phyloP scores from a whole-genome alignment of 371 early-diverging fungal genomes.

The Mucor sp. region DNA sequence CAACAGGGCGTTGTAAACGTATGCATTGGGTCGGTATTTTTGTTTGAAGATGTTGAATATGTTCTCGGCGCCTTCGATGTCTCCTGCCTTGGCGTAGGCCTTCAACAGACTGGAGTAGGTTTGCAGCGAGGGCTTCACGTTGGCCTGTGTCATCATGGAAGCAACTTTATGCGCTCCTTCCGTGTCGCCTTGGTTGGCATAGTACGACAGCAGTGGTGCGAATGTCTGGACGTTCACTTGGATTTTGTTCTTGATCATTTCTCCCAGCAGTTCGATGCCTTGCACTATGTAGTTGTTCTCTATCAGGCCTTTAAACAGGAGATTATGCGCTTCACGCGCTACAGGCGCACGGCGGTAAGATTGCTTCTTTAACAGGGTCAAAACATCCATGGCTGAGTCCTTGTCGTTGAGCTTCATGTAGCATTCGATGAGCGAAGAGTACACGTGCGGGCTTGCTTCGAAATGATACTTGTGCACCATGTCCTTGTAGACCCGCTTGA shows the following conservation, averaged over 20 bases:
- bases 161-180: slow-evolving; percentile 22
- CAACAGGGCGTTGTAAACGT: slow-evolving; percentile 38
- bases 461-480: slow-evolving; percentile 28
- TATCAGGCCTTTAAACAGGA: slow-evolving; percentile 31
- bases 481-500: slow-evolving; percentile 28
- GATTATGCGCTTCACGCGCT: slow-evolving; percentile 27
- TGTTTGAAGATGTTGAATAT: slow-evolving; percentile 28
- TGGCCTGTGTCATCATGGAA: slow-evolving; percentile 24
- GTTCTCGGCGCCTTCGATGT: slow-evolving; percentile 35
- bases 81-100: slow-evolving; percentile 45
- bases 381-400: slow-evolving; percentile 25
- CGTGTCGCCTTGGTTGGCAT: slow-evolving; percentile 37
- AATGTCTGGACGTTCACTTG: slow-evolving; percentile 22
- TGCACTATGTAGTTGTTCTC: slow-evolving; percentile 21
- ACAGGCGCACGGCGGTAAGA: neutral
- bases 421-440: slow-evolving; percentile 39
- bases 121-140: slow-evolving; percentile 23
- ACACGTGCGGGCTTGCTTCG: slow-evolving; percentile 29
- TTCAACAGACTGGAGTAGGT: slow-evolving; percentile 45
- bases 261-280: slow-evolving; percentile 28
- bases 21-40: slow-evolving; percentile 28
- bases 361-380: slow-evolving; percentile 20
- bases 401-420: slow-evolving; percentile 32
- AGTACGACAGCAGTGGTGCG: slow-evolving; percentile 29
- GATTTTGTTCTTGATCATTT: slow-evolving; percentile 25